A percentile compares a stretch with the other conserved stretches of the same genome.
phyloP scores from a whole-genome alignment of 1,284 basidiomycete species.

The Wolfiporia cocos region DNA sequence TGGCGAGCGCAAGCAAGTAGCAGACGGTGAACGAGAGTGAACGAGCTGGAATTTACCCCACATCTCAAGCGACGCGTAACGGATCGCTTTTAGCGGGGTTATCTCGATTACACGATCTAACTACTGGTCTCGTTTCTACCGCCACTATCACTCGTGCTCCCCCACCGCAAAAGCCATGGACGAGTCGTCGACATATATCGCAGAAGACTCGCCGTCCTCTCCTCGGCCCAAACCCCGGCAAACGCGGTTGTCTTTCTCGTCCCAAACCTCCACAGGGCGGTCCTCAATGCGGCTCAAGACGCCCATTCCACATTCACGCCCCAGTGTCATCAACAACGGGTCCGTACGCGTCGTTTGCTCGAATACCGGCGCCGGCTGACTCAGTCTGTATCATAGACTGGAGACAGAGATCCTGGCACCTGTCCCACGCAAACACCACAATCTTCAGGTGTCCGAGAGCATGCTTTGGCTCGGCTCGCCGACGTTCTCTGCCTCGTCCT shows the following conservation, averaged over 20 bases:
- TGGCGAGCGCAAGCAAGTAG: no score
- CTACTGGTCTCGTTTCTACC: no score
- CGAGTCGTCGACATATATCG: slow-evolving; percentile 14
- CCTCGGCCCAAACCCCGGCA: slow-evolving; percentile 6
- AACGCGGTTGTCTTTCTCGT: slow-evolving; percentile 15
- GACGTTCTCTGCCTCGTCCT: slow-evolving; percentile 20
- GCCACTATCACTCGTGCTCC: no score
- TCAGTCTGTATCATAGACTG: background rate
- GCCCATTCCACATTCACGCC: slow-evolving; percentile 14
- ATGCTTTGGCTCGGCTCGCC: slow-evolving; percentile 26
- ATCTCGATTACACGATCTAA: no score
- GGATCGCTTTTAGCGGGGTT: no score
- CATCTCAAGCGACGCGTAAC: no score
- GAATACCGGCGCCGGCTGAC: background rate
- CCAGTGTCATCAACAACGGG: slow-evolving; percentile 19
- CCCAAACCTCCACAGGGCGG: slow-evolving; percentile 14
- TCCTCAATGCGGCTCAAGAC: slow-evolving; percentile 13
- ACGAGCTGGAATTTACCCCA: no score
- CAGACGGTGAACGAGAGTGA: no score
- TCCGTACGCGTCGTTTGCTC: slow-evolving; percentile 8
- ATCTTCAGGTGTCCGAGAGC: slow-evolving; percentile 24
- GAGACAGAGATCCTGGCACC: slow-evolving; percentile 13
- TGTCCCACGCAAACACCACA: slow-evolving; percentile 24
- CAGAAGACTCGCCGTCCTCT: slow-evolving; percentile 11
- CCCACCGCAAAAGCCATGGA: slow-evolving; percentile 15